phyloP scores from a whole-genome alignment of 2,329 filamentous ascomycete species.

The Pestalotiopsis sp. region DNA sequence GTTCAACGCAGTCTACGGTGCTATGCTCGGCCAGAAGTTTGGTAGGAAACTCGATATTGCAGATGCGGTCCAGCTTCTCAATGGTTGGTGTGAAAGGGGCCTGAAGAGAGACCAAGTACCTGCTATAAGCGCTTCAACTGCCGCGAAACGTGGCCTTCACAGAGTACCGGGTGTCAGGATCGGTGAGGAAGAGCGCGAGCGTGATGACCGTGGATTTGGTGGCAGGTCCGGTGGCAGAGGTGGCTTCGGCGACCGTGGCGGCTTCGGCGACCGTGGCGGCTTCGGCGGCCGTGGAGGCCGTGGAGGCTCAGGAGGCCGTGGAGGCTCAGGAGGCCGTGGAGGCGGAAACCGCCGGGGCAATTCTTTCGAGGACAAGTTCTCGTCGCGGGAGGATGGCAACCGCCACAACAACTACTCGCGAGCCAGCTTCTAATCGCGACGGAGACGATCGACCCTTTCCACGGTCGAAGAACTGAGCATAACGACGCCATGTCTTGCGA shows the following conservation, averaged over 20 bases:
- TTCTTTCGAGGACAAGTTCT: background rate
- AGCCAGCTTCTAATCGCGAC: background rate
- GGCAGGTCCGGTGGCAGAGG: background rate
- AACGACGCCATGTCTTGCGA: background rate
- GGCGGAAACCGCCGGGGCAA: background rate
- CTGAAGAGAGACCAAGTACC: constrained; percentile 56
- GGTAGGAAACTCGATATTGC: constrained; percentile 34
- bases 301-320: background rate
- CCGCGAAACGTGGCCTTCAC: constrained; percentile 24
- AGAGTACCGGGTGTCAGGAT: constrained; percentile 27
- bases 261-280: constrained; percentile 9
- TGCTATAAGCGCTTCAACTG: constrained; percentile 25
- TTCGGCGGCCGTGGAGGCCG: constrained; percentile 13
- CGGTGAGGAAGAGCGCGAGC: constrained; percentile 17
- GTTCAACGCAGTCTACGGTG: constrained; percentile 53
- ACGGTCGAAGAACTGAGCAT: background rate
- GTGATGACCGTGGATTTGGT: background rate
- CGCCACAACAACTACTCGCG: background rate
- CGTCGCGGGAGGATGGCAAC: background rate
- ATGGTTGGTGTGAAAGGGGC: constrained; percentile 49
- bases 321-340: background rate
- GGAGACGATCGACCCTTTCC: background rate
- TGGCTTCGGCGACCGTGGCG: constrained; percentile 9
- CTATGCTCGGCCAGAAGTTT: constrained; percentile 53
- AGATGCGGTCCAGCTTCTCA: constrained; percentile 48